phyloP scores from a whole-genome alignment of 2,329 filamentous ascomycete species.

The Sordariomycetes sp. region DNA sequence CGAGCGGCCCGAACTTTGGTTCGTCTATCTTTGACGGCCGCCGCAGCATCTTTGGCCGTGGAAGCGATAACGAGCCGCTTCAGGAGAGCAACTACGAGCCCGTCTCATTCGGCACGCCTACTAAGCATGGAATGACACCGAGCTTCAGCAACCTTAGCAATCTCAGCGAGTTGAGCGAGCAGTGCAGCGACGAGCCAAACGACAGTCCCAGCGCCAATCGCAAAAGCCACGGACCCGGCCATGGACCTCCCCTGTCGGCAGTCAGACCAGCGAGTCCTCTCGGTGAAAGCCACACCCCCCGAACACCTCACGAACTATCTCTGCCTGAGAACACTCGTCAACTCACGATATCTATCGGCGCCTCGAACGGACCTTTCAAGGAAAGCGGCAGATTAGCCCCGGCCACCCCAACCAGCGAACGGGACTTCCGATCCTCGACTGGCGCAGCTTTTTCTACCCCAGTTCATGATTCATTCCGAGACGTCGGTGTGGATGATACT shows the following conservation, averaged over 20 bases:
- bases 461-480: constrained; percentile 59
- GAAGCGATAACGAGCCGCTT: background rate
- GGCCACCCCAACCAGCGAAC: constrained; percentile 69
- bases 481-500: constrained; percentile 41
- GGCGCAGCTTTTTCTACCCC: constrained; percentile 54
- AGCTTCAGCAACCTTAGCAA: constrained; percentile 26
- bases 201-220: constrained; percentile 40
- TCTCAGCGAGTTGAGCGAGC: constrained; percentile 15
- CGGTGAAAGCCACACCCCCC: constrained; percentile 54
- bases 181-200: constrained; percentile 25
- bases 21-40: constrained; percentile 1
- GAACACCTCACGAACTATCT: constrained; percentile 69
- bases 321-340: constrained; percentile 72
- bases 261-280: constrained; percentile 47
- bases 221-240: constrained; percentile 24
- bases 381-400: constrained; percentile 39
- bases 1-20: background rate
- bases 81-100: constrained; percentile 1
- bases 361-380: constrained; percentile 19
- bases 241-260: constrained; percentile 31
- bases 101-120: constrained; percentile 54
- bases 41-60: background rate
- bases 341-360: constrained; percentile 66
- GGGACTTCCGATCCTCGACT: constrained; percentile 41
- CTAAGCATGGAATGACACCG: constrained; percentile 54